Percentiles rank a stretch among this genome's conserved stretches.
These are phyloP conservation scores for Cylindrotheca closterium DNA, from an alignment of 108 stramenopile genomes.

Conservation along the genomic window DNA sequence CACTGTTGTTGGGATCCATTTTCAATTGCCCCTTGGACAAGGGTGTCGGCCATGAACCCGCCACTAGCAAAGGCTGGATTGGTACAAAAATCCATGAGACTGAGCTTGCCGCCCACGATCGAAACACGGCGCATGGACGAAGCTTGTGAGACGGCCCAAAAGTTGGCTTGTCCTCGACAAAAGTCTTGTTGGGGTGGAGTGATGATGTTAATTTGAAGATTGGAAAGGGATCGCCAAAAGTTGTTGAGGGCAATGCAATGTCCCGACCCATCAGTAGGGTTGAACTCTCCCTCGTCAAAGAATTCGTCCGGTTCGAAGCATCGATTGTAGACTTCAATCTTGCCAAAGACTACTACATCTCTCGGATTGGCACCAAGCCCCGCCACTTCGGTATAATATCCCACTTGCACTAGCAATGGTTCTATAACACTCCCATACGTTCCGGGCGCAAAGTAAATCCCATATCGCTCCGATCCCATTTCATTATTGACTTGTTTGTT, in stretches of 20 bases:
- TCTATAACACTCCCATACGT: neutral
- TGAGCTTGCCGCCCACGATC: neutral
- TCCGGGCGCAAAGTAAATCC: neutral
- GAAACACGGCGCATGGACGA: neutral
- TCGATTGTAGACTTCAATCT: slow-evolving; percentile 8
- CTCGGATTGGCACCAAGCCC: neutral
- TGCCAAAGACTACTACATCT: neutral
- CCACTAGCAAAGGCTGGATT: slow-evolving; percentile 3
- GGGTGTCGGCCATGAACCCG: slow-evolving; percentile 3
- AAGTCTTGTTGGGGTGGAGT: neutral
- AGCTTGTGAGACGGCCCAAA: slow-evolving; percentile 9
- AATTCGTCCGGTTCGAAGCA: neutral
- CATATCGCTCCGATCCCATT: neutral
- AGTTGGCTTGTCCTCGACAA: neutral
- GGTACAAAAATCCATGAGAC: slow-evolving; percentile 6
- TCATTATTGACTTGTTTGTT: neutral
- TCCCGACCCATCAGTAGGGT: neutral
- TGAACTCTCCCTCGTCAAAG: slow-evolving; percentile 1
- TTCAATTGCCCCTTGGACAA: neutral
- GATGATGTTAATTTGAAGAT: neutral
- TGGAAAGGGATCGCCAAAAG: slow-evolving; percentile 6
- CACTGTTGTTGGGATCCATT: slow-evolving; percentile 6
- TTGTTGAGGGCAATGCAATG: slow-evolving; percentile 4
- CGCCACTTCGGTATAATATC: neutral
- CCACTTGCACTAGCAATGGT: neutral